phyloP scores from a whole-genome alignment of 768 basidiomycete species.

The Collybia nuda region DNA sequence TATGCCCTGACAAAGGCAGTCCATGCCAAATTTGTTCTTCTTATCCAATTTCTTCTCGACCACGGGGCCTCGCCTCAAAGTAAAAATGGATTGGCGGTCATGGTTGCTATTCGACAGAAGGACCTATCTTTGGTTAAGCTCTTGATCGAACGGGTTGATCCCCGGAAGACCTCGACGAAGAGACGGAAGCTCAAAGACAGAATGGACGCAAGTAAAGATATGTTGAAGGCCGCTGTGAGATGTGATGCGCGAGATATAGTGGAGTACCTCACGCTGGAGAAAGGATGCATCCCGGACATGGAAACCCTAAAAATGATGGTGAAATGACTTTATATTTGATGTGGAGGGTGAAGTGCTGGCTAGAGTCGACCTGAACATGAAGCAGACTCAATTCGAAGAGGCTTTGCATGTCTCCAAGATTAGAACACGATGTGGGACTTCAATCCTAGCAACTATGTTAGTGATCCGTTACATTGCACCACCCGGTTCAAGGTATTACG shows the following conservation, averaged over 20 bases:
- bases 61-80: slow-evolving; percentile 68
- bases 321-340: background rate
- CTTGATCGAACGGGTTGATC: slow-evolving; percentile 64
- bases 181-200: slow-evolving; percentile 60
- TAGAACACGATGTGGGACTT: too few species aligned
- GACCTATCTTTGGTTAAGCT: slow-evolving; percentile 69
- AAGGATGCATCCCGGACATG: slow-evolving; percentile 73
- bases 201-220: slow-evolving; percentile 46
- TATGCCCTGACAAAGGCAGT: slow-evolving; percentile 85
- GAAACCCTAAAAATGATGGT: slow-evolving; percentile 46
- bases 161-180: slow-evolving; percentile 31
- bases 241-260: slow-evolving; percentile 67
- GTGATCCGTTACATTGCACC: too few species aligned
- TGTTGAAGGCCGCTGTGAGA: slow-evolving; percentile 69
- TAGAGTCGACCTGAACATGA: too few species aligned
- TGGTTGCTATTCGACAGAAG: slow-evolving; percentile 71
- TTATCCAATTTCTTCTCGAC: slow-evolving; percentile 69
- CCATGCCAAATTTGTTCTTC: slow-evolving; percentile 56
- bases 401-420: too few species aligned
- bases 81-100: slow-evolving; percentile 65
- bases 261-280: slow-evolving; percentile 68
- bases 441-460: too few species aligned
- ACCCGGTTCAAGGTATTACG: too few species aligned
- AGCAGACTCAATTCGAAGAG: too few species aligned
- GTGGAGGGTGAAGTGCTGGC: too few species aligned